Evolutionary conservation across 2,329 filamentous ascomycete species (phyloP).

Genomic region (Talaromyces verruculosus): DNA sequence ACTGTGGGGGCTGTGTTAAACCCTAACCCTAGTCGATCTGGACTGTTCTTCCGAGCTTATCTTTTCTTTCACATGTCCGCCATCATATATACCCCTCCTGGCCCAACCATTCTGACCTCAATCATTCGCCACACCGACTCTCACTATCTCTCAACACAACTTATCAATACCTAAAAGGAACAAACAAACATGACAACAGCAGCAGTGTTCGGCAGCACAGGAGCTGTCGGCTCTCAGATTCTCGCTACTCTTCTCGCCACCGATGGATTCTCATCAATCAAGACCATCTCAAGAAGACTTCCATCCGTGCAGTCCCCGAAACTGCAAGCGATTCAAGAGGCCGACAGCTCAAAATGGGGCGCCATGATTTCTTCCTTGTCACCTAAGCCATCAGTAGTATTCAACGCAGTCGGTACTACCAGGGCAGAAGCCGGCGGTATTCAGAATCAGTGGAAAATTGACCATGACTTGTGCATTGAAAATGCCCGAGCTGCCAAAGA

Average conservation of each 20-base stretch:
- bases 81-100: too few species aligned
- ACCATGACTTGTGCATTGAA: slow-evolving; percentile 11
- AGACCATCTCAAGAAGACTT: slow-evolving; percentile 10
- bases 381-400: slow-evolving; percentile 1
- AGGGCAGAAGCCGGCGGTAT: slow-evolving; percentile 2
- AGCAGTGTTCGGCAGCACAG: slow-evolving; percentile 7
- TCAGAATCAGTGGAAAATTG: slow-evolving; percentile 13
- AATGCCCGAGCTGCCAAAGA: slow-evolving; percentile 38
- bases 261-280: slow-evolving; percentile 8
- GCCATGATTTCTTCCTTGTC: slow-evolving; percentile 6
- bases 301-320: slow-evolving; percentile 9
- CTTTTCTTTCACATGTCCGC: not conserved
- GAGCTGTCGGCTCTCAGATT: slow-evolving; percentile 11
- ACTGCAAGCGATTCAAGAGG: not conserved
- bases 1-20: not conserved
- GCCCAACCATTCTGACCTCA: not conserved
- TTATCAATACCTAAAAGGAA: not conserved
- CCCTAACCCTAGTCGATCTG: not conserved
- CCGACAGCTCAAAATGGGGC: slow-evolving; percentile 4
- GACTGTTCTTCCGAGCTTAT: not conserved
- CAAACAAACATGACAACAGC: slow-evolving; percentile 1
- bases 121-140: not conserved
- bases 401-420: slow-evolving; percentile 11
- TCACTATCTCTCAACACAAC: not conserved
- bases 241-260: not conserved